Conservation (phyloP, 495 filamentous ascomycete species). For the Eremomyces bilateralis region DNA sequence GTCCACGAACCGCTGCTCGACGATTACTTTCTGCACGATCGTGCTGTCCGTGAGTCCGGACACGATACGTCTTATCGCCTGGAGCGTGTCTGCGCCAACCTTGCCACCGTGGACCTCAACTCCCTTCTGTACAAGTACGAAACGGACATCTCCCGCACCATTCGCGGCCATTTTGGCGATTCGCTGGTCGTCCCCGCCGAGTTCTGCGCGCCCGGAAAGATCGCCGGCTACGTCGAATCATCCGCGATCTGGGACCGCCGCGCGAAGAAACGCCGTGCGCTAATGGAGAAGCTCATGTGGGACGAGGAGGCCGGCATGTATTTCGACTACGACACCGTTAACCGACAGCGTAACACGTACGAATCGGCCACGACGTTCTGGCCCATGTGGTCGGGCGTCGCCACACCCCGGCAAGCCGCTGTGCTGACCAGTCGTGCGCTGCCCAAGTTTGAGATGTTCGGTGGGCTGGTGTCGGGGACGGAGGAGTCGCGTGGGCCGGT, state of each 20-base stretch:
- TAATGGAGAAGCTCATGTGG: slow-evolving; percentile 82
- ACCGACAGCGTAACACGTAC: slow-evolving; percentile 51
- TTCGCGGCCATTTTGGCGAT: slow-evolving; percentile 64
- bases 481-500: slow-evolving; percentile 64
- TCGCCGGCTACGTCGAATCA: slow-evolving; percentile 42
- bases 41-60: slow-evolving; percentile 86
- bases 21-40: slow-evolving; percentile 86
- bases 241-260: slow-evolving; percentile 78
- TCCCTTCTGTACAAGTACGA: slow-evolving; percentile 92
- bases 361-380: slow-evolving; percentile 87
- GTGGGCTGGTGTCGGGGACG: slow-evolving; percentile 77
- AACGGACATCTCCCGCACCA: slow-evolving; percentile 64
- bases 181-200: slow-evolving; percentile 54
- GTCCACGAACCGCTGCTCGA: slow-evolving; percentile 76
- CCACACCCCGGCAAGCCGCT: slow-evolving; percentile 56
- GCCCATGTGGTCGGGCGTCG: slow-evolving; percentile 85
- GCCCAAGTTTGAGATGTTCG: slow-evolving; percentile 66
- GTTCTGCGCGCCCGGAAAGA: slow-evolving; percentile 39
- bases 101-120: slow-evolving; percentile 89
- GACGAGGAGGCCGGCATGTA: slow-evolving; percentile 78
- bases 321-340: slow-evolving; percentile 84
- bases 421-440: slow-evolving; percentile 53
- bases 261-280: slow-evolving; percentile 51
- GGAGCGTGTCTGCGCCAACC: slow-evolving; percentile 64
- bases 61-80: slow-evolving; percentile 91